Percentiles rank a stretch among this genome's conserved stretches.
Conservation (phyloP, 2,329 filamentous ascomycete species). For the Lachnellula arida region DNA sequence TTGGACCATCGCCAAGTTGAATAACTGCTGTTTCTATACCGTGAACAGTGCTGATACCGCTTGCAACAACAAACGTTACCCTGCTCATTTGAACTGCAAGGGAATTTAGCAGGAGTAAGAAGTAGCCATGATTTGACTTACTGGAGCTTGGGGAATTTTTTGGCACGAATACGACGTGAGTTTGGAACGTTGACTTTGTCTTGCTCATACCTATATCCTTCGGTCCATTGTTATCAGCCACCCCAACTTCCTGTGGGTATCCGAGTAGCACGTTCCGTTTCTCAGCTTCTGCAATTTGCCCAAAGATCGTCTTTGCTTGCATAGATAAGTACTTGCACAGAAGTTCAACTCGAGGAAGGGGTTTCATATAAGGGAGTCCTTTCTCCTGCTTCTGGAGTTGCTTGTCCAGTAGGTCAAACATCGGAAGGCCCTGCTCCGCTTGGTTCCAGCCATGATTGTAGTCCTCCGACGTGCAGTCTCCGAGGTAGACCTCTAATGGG, state of each 20-base stretch:
- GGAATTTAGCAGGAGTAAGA: slow-evolving; percentile 1
- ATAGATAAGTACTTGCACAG: slow-evolving; percentile 53
- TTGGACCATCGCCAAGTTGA: slow-evolving; percentile 26
- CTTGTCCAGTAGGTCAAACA: slow-evolving; percentile 44
- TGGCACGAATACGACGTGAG: slow-evolving; percentile 24
- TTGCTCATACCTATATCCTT: slow-evolving; percentile 28
- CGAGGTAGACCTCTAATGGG: slow-evolving; percentile 59
- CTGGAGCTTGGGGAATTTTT: slow-evolving; percentile 18
- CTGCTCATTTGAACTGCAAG: slow-evolving; percentile 27
- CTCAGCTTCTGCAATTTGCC: slow-evolving; percentile 65
- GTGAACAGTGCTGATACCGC: slow-evolving; percentile 27
- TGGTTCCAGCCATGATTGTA: slow-evolving; percentile 43
- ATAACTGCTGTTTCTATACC: slow-evolving; percentile 18
- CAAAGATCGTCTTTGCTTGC: slow-evolving; percentile 59
- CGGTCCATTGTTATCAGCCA: slow-evolving; percentile 12
- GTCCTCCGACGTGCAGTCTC: slow-evolving; percentile 45
- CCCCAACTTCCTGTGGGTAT: slow-evolving; percentile 34
- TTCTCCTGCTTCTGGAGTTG: slow-evolving; percentile 28
- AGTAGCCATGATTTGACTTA: slow-evolving; percentile 10
- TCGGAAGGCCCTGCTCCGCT: slow-evolving; percentile 40
- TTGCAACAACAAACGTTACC: slow-evolving; percentile 25
- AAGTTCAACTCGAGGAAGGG: slow-evolving; percentile 58
- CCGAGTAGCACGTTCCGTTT: slow-evolving; percentile 65
- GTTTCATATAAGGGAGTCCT: slow-evolving; percentile 38
- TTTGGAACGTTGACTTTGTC: slow-evolving; percentile 14